Evolutionary conservation across 2,329 filamentous ascomycete genomes (phyloP).

Genomic region (Hypomyces perniciosus): DNA sequence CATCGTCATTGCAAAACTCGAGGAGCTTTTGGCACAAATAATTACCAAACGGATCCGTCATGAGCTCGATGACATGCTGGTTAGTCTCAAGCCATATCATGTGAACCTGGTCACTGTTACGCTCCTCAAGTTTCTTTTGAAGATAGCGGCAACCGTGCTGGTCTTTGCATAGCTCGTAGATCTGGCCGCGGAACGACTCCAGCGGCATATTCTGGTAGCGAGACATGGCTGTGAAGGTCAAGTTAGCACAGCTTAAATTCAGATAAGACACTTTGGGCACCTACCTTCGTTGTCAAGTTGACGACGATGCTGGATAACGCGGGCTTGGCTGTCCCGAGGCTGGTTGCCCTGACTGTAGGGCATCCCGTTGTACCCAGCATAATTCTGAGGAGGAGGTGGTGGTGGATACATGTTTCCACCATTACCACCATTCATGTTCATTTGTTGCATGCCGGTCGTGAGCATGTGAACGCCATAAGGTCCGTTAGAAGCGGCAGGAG

Average conservation of each 20-base stretch:
- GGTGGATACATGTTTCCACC: constrained; percentile 42
- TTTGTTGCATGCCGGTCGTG: constrained; percentile 61
- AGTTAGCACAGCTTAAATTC: constrained; percentile 23
- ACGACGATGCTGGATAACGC: constrained; percentile 69
- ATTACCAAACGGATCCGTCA: constrained; percentile 99
- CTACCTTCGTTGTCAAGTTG: constrained; percentile 67
- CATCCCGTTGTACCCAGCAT: constrained; percentile 48
- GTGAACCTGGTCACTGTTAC: constrained; percentile 73
- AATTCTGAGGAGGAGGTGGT: constrained; percentile 39
- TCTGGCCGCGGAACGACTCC: constrained; percentile 72
- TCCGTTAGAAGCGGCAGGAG: constrained; percentile 17
- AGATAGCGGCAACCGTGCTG: constrained; percentile 96
- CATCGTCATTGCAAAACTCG: constrained; percentile 90
- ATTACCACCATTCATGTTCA: constrained; percentile 48
- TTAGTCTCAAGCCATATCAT: constrained; percentile 94
- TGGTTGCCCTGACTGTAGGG: constrained; percentile 47
- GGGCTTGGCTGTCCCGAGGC: constrained; percentile 67
- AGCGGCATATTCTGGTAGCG: constrained; percentile 79
- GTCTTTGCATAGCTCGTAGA: constrained; percentile 91
- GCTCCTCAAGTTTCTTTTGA: constrained; percentile 95
- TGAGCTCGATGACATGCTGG: constrained; percentile 89
- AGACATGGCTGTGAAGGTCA: constrained; percentile 51
- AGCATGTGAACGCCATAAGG: constrained; percentile 43
- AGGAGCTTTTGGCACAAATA: constrained; percentile 98
- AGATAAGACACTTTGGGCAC: constrained; percentile 14